Evolutionary conservation across 2,329 filamentous ascomycete genomes (phyloP).

Genomic region (Capronia americana): DNA sequence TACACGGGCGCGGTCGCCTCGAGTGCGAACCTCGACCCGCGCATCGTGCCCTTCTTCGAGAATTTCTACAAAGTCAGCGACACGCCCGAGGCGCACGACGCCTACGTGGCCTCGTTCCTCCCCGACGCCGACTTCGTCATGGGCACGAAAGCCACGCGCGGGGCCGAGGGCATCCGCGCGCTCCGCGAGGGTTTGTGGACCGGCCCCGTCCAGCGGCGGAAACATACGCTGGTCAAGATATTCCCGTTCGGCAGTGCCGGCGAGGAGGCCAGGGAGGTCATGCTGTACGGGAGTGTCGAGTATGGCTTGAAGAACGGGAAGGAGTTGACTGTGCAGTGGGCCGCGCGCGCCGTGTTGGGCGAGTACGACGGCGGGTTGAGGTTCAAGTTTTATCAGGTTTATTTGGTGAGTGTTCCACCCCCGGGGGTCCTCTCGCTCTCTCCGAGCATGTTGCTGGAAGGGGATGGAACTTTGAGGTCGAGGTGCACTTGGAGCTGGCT

Average conservation of each 20-base stretch:
- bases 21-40: conserved; percentile 28
- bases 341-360: conserved; percentile 47
- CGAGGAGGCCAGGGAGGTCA: conserved; percentile 55
- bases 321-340: conserved; percentile 58
- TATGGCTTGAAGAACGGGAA: conserved; percentile 61
- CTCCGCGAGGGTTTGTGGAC: conserved; percentile 62
- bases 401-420: conserved; percentile 40
- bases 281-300: conserved; percentile 61
- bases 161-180: conserved; percentile 57
- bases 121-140: conserved; percentile 59
- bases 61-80: conserved; percentile 41
- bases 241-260: conserved; percentile 54
- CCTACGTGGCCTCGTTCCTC: conserved; percentile 58
- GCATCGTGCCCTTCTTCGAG: conserved; percentile 40
- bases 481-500: conserved; percentile 1
- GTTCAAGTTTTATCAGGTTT: conserved; percentile 43
- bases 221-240: conserved; percentile 48
- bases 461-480: neutral
- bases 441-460: neutral
- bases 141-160: conserved; percentile 56
- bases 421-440: too few species aligned
- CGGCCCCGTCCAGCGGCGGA: conserved; percentile 50
- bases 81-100: conserved; percentile 55
- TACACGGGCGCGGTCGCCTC: conserved; percentile 33
- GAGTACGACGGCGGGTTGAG: conserved; percentile 34